phyloP scores from a whole-genome alignment of 345 rosid species.

The Stellera chamaejasme region DNA sequence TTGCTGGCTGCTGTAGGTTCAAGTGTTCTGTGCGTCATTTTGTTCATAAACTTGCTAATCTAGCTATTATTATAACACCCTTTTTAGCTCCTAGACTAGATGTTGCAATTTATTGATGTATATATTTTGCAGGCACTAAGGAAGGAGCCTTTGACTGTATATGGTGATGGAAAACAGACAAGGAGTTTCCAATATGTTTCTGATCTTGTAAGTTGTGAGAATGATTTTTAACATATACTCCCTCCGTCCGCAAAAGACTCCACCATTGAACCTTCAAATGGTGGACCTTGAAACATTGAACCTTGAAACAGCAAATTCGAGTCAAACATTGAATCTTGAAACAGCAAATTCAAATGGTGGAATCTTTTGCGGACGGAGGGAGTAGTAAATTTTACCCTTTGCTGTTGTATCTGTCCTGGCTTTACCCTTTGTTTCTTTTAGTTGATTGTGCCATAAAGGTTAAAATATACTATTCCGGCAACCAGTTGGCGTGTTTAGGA shows the following conservation, averaged over 20 bases:
- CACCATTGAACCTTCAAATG: too few relatives aligned
- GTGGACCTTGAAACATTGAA: too few relatives aligned
- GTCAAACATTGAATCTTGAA: too few relatives aligned
- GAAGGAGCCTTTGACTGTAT: conserved; percentile 95
- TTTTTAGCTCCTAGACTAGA: background rate
- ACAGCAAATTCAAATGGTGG: too few relatives aligned
- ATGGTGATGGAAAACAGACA: conserved; percentile 99
- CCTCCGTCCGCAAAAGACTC: too few relatives aligned
- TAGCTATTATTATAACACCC: background rate
- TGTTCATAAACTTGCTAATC: background rate
- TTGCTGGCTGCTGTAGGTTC: too few relatives aligned
- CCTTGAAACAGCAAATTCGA: too few relatives aligned
- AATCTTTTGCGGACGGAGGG: too few relatives aligned
- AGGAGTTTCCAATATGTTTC: conserved; percentile 99
- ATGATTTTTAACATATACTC: background rate
- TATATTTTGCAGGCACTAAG: conserved; percentile 62
- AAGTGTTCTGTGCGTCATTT: background rate
- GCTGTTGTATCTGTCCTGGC: background rate
- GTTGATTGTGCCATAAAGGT: too few relatives aligned
- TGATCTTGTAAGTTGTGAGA: conserved; percentile 55
- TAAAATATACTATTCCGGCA: too few relatives aligned
- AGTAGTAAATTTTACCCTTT: background rate
- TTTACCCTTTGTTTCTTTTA: background rate
- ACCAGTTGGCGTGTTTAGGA: too few relatives aligned
- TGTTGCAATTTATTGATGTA: conserved; percentile 1